These are phyloP conservation scores for Aspergillus latus DNA, from an alignment of 2,329 filamentous ascomycete species.

Conservation along the genomic window DNA sequence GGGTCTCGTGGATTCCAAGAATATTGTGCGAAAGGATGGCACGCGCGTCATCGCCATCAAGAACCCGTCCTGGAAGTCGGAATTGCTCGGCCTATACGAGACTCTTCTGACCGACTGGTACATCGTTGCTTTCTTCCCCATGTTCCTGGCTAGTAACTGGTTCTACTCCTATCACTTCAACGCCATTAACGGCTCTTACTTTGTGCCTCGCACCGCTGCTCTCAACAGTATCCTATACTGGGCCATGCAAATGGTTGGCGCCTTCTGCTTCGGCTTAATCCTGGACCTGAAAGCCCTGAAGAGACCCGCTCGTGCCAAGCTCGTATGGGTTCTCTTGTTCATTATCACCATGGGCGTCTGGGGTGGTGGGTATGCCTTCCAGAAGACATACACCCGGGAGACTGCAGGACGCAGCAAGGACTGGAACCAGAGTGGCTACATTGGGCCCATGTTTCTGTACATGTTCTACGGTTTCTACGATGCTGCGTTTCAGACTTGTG, in stretches of 20 bases:
- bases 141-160: slow-evolving; percentile 78
- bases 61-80: slow-evolving; percentile 81
- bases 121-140: slow-evolving; percentile 74
- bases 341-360: slow-evolving; percentile 73
- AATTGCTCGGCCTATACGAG: slow-evolving; percentile 73
- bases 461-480: slow-evolving; percentile 91
- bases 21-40: slow-evolving; percentile 73
- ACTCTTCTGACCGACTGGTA: slow-evolving; percentile 70
- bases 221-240: slow-evolving; percentile 81
- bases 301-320: slow-evolving; percentile 67
- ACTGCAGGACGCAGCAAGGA: slow-evolving; percentile 49
- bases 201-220: slow-evolving; percentile 72
- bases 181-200: slow-evolving; percentile 67
- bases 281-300: slow-evolving; percentile 63
- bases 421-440: slow-evolving; percentile 67
- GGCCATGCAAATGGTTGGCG: slow-evolving; percentile 73
- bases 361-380: slow-evolving; percentile 80
- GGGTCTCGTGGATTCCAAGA: slow-evolving; percentile 67
- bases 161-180: slow-evolving; percentile 82
- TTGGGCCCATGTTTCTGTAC: slow-evolving; percentile 82
- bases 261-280: slow-evolving; percentile 68
- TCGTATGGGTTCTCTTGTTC: slow-evolving; percentile 62
- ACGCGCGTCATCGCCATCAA: slow-evolving; percentile 84
- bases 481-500: slow-evolving; percentile 82
- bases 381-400: slow-evolving; percentile 59